Evolutionary conservation across 2,329 filamentous ascomycete genomes (phyloP), one percentile per base, ranked within the genome.

Genomic region (Rutstroemia sp.): DNA sequence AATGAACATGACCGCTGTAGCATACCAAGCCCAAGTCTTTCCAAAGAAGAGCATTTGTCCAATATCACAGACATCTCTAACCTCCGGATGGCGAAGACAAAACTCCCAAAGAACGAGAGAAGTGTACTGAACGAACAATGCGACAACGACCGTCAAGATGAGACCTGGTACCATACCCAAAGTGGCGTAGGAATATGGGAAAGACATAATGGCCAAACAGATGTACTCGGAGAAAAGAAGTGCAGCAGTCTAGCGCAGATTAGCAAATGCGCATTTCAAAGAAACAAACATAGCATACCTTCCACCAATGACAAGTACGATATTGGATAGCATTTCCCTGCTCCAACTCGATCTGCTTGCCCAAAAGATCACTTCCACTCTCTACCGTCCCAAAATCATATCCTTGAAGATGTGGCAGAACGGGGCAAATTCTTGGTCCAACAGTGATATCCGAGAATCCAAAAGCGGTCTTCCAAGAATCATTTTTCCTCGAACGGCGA

Each of bases 161-260:
- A 96, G 71, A 23, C 88, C 91, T 0, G 92, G 91, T 0, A 96
- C 89, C 16, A 96, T 79, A 7, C 92, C 92, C 7, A 96, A 80
- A 27, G 92, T 75, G 45, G 90, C 89, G 72, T 96, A 96, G 0
- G 90, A 95, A 80, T 88, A 95, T 0, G 92, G 92, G 65, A 96
- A 96, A 51, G 89, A 95, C 91, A 96, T 96, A 69, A 96, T 96
- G 58, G 82, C 77, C 72, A 96, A 75, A 70, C 90, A 95, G 58
- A 96, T 96, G 71, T 96, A 96, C 76, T 96, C 92, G 51, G 90
- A 94, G 73, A 96, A 96, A 52, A 96, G 82, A 64, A 96, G 72
- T 1, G 87, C 90, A 0, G 92, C 90, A 53, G 92, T 96, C 87
- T 55, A 44, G n/a, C 18, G 8, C 9, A 19, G 6, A 48, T 55